Conservation (phyloP, 129 eudicot species). For the Artemisia tridentata region DNA sequence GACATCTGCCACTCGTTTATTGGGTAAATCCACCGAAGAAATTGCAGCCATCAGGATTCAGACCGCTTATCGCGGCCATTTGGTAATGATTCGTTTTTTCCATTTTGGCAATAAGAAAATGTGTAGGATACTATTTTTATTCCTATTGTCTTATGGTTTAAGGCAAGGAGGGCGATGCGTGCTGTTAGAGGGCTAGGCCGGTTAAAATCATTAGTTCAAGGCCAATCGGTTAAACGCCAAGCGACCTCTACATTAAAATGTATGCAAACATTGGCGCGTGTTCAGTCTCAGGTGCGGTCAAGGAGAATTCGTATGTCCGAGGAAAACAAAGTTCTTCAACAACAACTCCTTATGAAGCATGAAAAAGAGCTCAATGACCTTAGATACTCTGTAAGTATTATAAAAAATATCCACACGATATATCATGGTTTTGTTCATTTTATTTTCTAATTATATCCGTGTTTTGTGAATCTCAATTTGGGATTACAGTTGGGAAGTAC, state of each 20-base stretch:
- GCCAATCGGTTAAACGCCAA: conserved; percentile 71
- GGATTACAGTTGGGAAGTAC: conserved; percentile 47
- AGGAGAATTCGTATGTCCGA: conserved; percentile 68
- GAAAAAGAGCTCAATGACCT: conserved; percentile 49
- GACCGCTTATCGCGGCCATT: conserved; percentile 66
- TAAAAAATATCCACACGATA: neutral
- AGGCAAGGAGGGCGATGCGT: conserved; percentile 69
- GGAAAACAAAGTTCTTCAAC: conserved; percentile 58
- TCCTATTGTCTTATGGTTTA: conserved; percentile 10
- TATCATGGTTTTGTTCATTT: neutral
- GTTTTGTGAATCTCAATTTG: neutral
- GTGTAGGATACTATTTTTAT: neutral
- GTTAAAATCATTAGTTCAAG: conserved; percentile 55
- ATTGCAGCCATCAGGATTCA: conserved; percentile 60
- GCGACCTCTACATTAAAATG: conserved; percentile 56
- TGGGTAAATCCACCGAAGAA: conserved; percentile 54
- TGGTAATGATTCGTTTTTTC: conserved; percentile 36
- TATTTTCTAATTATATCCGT: neutral
- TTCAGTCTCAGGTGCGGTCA: conserved; percentile 60
- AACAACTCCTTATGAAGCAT: conserved; percentile 51
- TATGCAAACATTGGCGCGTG: conserved; percentile 77
- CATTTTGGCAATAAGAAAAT: neutral
- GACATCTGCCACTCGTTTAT: conserved; percentile 39
- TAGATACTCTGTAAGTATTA: conserved; percentile 44
- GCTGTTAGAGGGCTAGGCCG: conserved; percentile 74